These are phyloP conservation scores for Rosa lucieae DNA, from an alignment of 306 rosid genomes.

Conservation along the genomic window DNA sequence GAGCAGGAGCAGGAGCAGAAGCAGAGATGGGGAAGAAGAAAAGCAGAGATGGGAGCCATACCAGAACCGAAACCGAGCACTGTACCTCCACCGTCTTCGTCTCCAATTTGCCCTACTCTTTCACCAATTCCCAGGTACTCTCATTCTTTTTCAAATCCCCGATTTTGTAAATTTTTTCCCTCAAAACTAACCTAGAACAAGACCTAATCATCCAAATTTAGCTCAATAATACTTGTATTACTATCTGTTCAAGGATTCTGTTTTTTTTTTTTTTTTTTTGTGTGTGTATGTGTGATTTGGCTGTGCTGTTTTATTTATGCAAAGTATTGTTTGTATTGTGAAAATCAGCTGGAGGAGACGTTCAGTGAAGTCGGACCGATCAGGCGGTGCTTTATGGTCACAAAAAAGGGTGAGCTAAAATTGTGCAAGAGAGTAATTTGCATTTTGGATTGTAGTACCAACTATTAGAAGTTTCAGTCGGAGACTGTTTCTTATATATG, in stretches of 20 bases:
- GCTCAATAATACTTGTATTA: background rate
- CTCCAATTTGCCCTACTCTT: slow-evolving; percentile 73
- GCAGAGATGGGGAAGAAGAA: slow-evolving; percentile 57
- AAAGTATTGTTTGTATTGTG: background rate
- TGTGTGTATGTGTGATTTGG: background rate
- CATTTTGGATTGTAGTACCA: background rate
- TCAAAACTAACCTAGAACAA: slow-evolving; percentile 2
- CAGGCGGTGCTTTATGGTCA: slow-evolving; percentile 87
- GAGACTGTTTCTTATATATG: slow-evolving; percentile 15
- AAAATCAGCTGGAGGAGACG: slow-evolving; percentile 71
- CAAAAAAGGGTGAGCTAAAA: slow-evolving; percentile 54
- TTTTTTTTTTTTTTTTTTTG: background rate
- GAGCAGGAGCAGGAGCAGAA: too few species aligned
- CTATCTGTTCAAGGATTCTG: background rate
- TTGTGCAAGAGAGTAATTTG: background rate
- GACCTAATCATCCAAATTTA: background rate
- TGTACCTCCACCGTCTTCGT: slow-evolving; percentile 61
- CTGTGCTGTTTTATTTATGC: background rate
- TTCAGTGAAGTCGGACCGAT: slow-evolving; percentile 89
- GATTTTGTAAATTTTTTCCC: slow-evolving; percentile 7
- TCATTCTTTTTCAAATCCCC: background rate
- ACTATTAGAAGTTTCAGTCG: background rate
- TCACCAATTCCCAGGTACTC: slow-evolving; percentile 70
- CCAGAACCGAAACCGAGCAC: slow-evolving; percentile 32
- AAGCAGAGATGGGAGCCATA: slow-evolving; percentile 42